phyloP scores from a whole-genome alignment of 2,329 filamentous ascomycete species.

The Seiridium cupressi region DNA sequence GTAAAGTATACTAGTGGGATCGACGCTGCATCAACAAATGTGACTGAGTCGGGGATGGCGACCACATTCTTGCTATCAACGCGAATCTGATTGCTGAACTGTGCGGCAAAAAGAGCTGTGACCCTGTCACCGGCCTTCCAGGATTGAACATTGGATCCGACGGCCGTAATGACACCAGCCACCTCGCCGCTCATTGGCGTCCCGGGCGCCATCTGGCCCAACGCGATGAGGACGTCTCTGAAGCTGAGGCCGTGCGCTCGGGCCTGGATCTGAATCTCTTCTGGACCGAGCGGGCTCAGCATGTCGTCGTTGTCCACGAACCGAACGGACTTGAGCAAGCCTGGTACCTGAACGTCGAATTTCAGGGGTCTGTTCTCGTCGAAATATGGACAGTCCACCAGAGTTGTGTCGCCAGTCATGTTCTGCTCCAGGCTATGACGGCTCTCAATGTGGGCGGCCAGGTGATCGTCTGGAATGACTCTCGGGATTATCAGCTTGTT shows the following conservation, averaged over 20 bases:
- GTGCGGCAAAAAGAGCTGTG: constrained; percentile 1
- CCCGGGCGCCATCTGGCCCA: constrained; percentile 4
- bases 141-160: background rate
- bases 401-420: no score
- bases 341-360: background rate
- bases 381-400: background rate
- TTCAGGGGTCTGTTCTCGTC: background rate
- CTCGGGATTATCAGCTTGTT: constrained; percentile 8
- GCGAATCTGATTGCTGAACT: background rate
- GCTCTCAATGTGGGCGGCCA: background rate
- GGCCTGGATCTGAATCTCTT: constrained; percentile 19
- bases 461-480: constrained; percentile 7
- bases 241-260: constrained; percentile 12
- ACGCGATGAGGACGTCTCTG: constrained; percentile 14
- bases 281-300: constrained; percentile 9
- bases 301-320: constrained; percentile 10
- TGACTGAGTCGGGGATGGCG: constrained; percentile 15
- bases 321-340: background rate
- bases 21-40: constrained; percentile 21
- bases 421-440: background rate
- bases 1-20: constrained; percentile 25
- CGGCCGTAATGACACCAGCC: background rate
- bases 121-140: constrained; percentile 9
- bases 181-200: background rate
- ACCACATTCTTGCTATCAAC: constrained; percentile 1